phyloP scores from a whole-genome alignment of 805 yeast species.

The Priceomyces fermenticarens region DNA sequence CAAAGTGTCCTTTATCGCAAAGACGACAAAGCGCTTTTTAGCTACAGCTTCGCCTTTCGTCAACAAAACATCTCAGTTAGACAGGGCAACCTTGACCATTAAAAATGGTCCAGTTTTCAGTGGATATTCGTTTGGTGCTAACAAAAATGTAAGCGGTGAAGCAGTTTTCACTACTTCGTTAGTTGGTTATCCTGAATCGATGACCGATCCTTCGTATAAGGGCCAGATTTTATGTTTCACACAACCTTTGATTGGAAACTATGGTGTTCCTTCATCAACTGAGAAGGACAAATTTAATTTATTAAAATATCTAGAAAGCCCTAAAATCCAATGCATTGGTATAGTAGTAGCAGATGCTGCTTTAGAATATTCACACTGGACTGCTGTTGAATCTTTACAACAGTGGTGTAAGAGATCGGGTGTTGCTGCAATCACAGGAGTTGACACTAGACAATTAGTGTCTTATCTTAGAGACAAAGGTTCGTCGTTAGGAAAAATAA shows the following conservation, averaged over 20 bases:
- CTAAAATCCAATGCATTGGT: slow-evolving; percentile 90
- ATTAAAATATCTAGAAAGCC: slow-evolving; percentile 87
- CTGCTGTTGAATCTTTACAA: slow-evolving; percentile 93
- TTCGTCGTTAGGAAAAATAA: slow-evolving; percentile 85
- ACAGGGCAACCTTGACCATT: slow-evolving; percentile 86
- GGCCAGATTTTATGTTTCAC: slow-evolving; percentile 97
- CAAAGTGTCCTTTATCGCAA: background rate
- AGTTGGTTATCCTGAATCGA: slow-evolving; percentile 97
- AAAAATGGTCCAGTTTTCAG: slow-evolving; percentile 90
- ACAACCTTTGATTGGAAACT: slow-evolving; percentile 95
- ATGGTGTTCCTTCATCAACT: slow-evolving; percentile 90
- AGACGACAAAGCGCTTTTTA: slow-evolving; percentile 21
- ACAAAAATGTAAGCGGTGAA: slow-evolving; percentile 90
- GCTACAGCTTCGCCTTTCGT: slow-evolving; percentile 35
- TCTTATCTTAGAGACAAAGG: slow-evolving; percentile 94
- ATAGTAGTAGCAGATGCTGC: slow-evolving; percentile 96
- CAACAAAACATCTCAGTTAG: slow-evolving; percentile 44
- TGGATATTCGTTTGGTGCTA: slow-evolving; percentile 95
- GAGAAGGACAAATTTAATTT: slow-evolving; percentile 81
- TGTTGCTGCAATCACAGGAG: slow-evolving; percentile 92
- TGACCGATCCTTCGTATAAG: slow-evolving; percentile 97
- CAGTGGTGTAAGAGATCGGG: slow-evolving; percentile 97
- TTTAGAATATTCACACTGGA: slow-evolving; percentile 97
- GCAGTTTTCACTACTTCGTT: slow-evolving; percentile 97
- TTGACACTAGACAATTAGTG: slow-evolving; percentile 94